Base-by-base conservation (phyloP, 73 alveolate species). In the Paramecium pentaurelia region DNA sequence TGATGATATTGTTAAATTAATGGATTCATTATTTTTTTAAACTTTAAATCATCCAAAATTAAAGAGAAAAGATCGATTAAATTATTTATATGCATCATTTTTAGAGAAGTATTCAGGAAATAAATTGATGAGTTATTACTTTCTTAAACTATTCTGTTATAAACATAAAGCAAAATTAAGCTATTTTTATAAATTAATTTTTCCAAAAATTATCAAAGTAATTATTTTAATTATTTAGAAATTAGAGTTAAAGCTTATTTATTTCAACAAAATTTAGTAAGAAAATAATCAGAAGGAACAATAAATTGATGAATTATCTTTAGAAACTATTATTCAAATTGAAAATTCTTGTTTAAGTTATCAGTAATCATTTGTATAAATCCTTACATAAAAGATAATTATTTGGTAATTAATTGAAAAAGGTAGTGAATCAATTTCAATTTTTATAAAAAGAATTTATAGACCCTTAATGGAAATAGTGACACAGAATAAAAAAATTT, bases 21-120 rank as follows among this genome's bases (percentile, higher is more conserved):
- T 80, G 30, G 91, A 80, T 47, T 80, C 91, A 27, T 25, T 80
- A 36, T 80, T 45, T 18, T 36, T 22, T 10, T 12, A 36, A 22
- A 45, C 58, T 22, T 42, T 80, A 80, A 49, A 36, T 38, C 38
- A 75, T 38, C 38, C 45, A 44, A 18, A 73, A 36, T 16, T 80
- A 42, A 18, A 47, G 49, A 30, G 44, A 18, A 80, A 80, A 25
- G 44, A 80, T 36, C n/a, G 88, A 42, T 16, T 80, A 7, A 27
- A 80, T 32, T 40, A 40, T 47, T 18, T 80, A 7, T 80, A 80
- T 80, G 51, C 58, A 1, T 80, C 91, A 27, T 80, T 45, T 44
- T 45, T 80, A 37, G 91, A 80, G 25, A 80, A 47, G 30, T 80
- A 44, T 18, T 42, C 77, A 12, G 91, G 91, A 20, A 80, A 80